These are phyloP conservation scores for Pycnococcus provasolii DNA, from an alignment of 139 green algal species.

Conservation along the genomic window DNA sequence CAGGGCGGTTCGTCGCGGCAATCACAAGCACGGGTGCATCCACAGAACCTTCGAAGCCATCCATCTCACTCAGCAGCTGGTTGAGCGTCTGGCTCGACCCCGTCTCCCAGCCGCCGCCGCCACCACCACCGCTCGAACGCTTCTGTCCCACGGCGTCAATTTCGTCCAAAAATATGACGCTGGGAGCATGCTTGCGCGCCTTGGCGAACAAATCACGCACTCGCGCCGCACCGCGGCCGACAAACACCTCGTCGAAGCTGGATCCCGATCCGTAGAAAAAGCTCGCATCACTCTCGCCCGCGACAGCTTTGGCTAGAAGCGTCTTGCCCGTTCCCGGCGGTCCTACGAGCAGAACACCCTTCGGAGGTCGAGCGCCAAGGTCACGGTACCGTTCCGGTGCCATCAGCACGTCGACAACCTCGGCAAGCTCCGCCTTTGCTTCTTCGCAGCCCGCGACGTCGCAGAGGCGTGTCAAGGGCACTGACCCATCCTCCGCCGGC, in stretches of 20 bases:
- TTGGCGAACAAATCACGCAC: conserved; percentile 86
- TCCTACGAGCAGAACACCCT: conserved; percentile 26
- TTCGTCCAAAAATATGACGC: conserved; percentile 94
- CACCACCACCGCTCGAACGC: conserved; percentile 21
- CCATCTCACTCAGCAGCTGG: conserved; percentile 81
- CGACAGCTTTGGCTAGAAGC: conserved; percentile 31
- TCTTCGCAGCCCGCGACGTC: no score
- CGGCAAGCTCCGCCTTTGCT: no score
- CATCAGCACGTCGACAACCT: conserved; percentile 87
- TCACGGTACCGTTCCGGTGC: conserved; percentile 76
- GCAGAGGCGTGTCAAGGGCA: no score
- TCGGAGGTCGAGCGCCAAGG: conserved; percentile 38
- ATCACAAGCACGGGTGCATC: conserved; percentile 27
- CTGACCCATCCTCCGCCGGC: no score
- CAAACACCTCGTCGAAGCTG: conserved; percentile 98
- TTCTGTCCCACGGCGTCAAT: conserved; percentile 76
- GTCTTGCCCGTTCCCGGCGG: conserved; percentile 40
- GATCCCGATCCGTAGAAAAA: conserved; percentile 81
- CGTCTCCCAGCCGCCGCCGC: conserved; percentile 70
- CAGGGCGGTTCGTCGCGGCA: conserved; percentile 34
- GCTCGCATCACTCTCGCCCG: conserved; percentile 53
- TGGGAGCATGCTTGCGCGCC: conserved; percentile 62
- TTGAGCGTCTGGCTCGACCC: conserved; percentile 72
- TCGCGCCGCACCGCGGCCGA: conserved; percentile 70
- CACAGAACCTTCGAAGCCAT: conserved; percentile 90